Base-by-base conservation (phyloP, 768 basidiomycete species). In the Heimioporus sp. region DNA sequence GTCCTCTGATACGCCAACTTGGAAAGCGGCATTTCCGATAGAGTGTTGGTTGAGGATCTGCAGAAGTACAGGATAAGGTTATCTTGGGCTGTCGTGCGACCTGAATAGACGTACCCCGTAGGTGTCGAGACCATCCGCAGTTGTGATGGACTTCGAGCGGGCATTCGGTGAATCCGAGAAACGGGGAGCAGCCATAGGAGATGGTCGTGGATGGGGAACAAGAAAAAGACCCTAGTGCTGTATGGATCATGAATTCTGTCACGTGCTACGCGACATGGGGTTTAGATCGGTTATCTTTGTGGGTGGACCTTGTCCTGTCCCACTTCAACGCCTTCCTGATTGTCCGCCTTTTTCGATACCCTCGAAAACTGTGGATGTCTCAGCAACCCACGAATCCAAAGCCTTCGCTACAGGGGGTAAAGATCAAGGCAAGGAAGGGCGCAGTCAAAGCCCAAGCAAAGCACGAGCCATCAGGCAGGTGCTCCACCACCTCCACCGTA, bases 371-470 rank as follows among this genome's bases (percentile, higher is more conserved):
- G 86, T 91, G 89, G 76, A 92, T 92, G 90, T 92, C 90, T 91
- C 85, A 86, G 82, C 89, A 87, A 90, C 72, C 85, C 75, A 71
- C 83, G 68, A 78, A 82, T 74, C 69, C 82, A 74, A 91, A 90
- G 82, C 90, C 90, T 87, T 88, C 88, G 79, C 80, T 92, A 72
- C 86, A 87, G 81, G 90, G 90, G 75, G 91, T 93, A 73, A 80
- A 87, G 80, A 92, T 93, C 66, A 93, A 87, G 83, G 89, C 89
- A 68, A 85, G 92, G 76, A 93, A 93, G 76, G 86, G 91, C 62
- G 89, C 87, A 65, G 91, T 91, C 62, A 93, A 93, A 73, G 92
- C 92, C 36, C 86, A 89, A 20, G 91, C 91, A 64, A 93, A 91
- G 75, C 92, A 93, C 91, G 91, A 93, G 76, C 92, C 91, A 53